Evolutionary conservation across 306 rosid species (phyloP).

Genomic region (Cicer bijugum): DNA sequence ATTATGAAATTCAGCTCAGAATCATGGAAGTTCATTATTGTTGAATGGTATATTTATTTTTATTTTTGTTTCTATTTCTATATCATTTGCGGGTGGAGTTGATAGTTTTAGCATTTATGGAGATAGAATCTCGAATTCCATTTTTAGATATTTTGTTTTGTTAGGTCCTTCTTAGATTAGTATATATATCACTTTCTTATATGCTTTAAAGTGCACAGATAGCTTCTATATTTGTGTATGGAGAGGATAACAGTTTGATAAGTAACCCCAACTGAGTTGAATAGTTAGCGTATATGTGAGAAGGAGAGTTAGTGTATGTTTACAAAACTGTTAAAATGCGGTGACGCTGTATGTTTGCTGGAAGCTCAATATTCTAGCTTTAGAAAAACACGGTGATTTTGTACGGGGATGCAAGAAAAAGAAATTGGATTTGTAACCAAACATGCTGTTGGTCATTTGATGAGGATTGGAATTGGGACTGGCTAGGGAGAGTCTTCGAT

Average conservation of each 20-base stretch:
- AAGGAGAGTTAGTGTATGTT: too few relatives aligned
- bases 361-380: too few relatives aligned
- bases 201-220: not conserved
- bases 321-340: too few relatives aligned
- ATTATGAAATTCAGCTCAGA: constrained; percentile 18
- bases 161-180: not conserved
- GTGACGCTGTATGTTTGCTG: too few relatives aligned
- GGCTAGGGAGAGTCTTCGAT: too few relatives aligned
- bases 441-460: not conserved
- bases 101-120: not conserved
- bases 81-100: not conserved
- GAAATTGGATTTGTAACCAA: too few relatives aligned
- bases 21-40: constrained; percentile 1
- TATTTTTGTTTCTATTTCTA: not conserved
- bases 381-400: too few relatives aligned
- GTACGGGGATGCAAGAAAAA: too few relatives aligned
- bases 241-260: not conserved
- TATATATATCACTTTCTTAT: not conserved
- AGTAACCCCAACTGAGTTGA: not conserved
- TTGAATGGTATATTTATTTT: constrained; percentile 10
- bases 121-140: not conserved
- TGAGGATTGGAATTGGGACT: not conserved
- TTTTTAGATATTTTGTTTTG: constrained; percentile 19
- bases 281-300: too few relatives aligned
- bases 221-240: not conserved